Base-by-base conservation (phyloP, 805 yeast genomes). In the Yamadazyma scolyti region DNA sequence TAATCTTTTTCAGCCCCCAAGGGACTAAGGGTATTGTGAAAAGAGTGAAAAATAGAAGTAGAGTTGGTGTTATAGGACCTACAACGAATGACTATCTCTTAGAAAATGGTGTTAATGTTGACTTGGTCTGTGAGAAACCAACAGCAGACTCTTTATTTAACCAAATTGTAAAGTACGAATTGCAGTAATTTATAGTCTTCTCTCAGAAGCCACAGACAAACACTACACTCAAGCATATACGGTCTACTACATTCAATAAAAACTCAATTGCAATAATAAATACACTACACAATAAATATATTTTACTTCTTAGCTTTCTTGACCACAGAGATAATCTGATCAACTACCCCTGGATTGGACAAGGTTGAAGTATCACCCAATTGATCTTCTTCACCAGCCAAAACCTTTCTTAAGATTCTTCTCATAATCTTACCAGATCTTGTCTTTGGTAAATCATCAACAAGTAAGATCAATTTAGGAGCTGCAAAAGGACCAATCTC, bases 371-470 rank as follows among this genome's bases (percentile, higher is more conserved):
- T 71, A 56, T 90, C 98, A 42, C 98, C 98, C 47, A 93, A 73
- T 56, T 82, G 85, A 45, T 85, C 95, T 46, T 82, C 94, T 70
- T 90, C 97, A 46, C 90, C 89, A 31, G 93, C 79, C 34, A 88
- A 80, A 39, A 90, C 76, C 68, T 93, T 93, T 67, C 98, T 82
- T 63, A 93, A 74, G 42, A 93, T 83, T 71, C 98, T 85, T 73
- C 98, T 84, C 95, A 93, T 90, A 56, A 93, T 90, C 74, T 93
- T 93, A 48, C 98, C 98, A 8, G 96, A 87, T 68, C 98, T 79
- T 15, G 98, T 93, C 76, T 90, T 93, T 65, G 98, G 98, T 60
- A 93, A 76, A 56, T 93, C 97, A 39, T 78, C 81, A 34, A 90
- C 95, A 37, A 89, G 65, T 47, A 82, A 68, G 37, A 89, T 79